These are phyloP conservation scores for Marasmius fiardii DNA, from an alignment of 1,284 basidiomycete species.

Conservation along the genomic window DNA sequence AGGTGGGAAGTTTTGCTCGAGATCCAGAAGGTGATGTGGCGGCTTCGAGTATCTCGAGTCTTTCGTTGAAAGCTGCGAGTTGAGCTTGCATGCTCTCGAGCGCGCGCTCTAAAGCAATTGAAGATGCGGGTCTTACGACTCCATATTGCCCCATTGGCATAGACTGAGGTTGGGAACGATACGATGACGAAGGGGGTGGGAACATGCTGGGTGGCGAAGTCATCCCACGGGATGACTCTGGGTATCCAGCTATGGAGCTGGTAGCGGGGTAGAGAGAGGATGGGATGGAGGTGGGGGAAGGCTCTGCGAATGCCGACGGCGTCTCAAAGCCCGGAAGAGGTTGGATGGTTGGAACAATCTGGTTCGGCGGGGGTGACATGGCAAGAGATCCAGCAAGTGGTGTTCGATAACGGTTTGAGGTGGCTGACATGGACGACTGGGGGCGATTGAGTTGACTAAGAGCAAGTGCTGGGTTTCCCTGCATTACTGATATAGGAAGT, in stretches of 20 bases:
- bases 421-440: constrained; percentile 59
- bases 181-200: constrained; percentile 38
- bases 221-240: constrained; percentile 33
- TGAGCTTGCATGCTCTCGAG: constrained; percentile 87
- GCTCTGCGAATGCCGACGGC: constrained; percentile 66
- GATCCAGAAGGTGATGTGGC: constrained; percentile 31
- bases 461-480: constrained; percentile 26
- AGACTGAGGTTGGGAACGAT: constrained; percentile 30
- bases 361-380: constrained; percentile 47
- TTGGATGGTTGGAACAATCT: constrained; percentile 43
- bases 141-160: constrained; percentile 28
- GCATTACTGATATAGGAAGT: constrained; percentile 31
- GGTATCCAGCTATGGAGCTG: constrained; percentile 33
- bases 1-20: constrained; percentile 29
- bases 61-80: constrained; percentile 85
- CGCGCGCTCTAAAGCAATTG: constrained; percentile 60
- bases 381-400: constrained; percentile 61
- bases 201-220: constrained; percentile 29
- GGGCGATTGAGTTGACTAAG: constrained; percentile 50
- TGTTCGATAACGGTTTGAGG: constrained; percentile 72
- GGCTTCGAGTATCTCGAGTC: constrained; percentile 75
- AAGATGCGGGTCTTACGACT: constrained; percentile 38
- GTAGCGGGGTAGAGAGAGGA: constrained; percentile 36
- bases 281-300: constrained; percentile 34
- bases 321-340: constrained; percentile 72